Evolutionary conservation across 768 basidiomycete species (phyloP), one percentile per base, ranked within the genome.

Genomic region (Mycena galericulata): DNA sequence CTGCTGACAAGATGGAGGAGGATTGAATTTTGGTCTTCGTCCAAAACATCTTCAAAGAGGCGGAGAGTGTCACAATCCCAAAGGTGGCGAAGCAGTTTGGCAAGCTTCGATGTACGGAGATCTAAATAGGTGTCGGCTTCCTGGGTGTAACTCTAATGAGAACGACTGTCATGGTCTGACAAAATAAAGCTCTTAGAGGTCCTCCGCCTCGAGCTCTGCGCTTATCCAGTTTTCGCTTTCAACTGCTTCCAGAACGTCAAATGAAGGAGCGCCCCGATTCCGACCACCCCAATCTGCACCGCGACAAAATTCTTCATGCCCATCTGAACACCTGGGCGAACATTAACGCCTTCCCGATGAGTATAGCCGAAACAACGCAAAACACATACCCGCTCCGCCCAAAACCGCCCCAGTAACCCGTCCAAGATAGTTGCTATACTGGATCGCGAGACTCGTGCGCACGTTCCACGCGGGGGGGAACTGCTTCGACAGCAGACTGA

Each of bases 391-490:
- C 14, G 86, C 85, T 7, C 90, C 92, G 49, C 91, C 92, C 84
- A 89, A 89, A 34, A 92, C 81, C 7, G 90, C 89, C 0, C 90
- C 91, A 6, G 86, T 84, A 15, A 90, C 86, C 6, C 90, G 82
- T n/a, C 91, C 90, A 1, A 80, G 76, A 72, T 88, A 92, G 72
- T 89, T 92, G 77, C 89, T 89, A 69, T 89, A 92, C 74, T 91
- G 91, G 45, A 92, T 89, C 9, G 81, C 84, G 75, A 90, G 76
- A 36, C 84, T 87, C n/a, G 83, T 83, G 29, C 82, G 80, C 29
- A 82, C 81, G 72, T 90, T 92, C 88, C 88, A 92, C 64, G 79
- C 77, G 8, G 83, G 81, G 2, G 91, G 90, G 32, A 92, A 82
- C 75, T 90, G 90, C 77, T 93, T 92, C 68, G 88, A 89, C 29